These are phyloP conservation scores for Fusarium graminum DNA, from an alignment of 2,329 filamentous ascomycete species.

Conservation along the genomic window DNA sequence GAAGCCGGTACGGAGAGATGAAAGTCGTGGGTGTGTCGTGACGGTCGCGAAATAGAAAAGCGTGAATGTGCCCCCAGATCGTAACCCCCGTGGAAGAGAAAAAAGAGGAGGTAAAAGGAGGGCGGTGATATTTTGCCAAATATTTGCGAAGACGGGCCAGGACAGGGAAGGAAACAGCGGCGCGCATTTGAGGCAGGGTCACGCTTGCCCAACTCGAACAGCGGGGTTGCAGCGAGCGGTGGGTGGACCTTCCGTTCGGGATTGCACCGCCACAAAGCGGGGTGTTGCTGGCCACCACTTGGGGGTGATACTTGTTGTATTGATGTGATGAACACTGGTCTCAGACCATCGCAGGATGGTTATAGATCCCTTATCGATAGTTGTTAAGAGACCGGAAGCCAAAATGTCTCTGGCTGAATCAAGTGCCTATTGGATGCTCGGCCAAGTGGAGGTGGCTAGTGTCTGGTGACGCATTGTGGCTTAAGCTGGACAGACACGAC, in stretches of 20 bases:
- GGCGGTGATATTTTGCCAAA: constrained; percentile 38
- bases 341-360: neutral
- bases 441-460: constrained; percentile 45
- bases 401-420: neutral
- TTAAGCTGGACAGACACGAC: constrained; percentile 32
- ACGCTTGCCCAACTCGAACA: constrained; percentile 41
- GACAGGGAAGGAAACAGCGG: constrained; percentile 29
- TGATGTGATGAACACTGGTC: neutral
- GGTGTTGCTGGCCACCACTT: constrained; percentile 24
- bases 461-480: constrained; percentile 48
- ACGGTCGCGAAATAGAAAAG: constrained; percentile 40
- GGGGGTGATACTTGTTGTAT: neutral
- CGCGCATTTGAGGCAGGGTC: constrained; percentile 42
- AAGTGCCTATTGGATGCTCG: neutral
- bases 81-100: constrained; percentile 35
- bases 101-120: constrained; percentile 33
- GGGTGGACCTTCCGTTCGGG: constrained; percentile 28
- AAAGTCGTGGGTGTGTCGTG: constrained; percentile 26
- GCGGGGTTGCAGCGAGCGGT: constrained; percentile 36
- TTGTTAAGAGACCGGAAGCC: neutral
- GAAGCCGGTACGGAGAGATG: constrained; percentile 10
- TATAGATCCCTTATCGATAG: neutral
- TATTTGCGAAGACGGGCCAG: constrained; percentile 34
- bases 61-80: constrained; percentile 32
- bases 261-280: constrained; percentile 49